phyloP scores from a whole-genome alignment of 345 rosid species.

The Dimocarpus longan region DNA sequence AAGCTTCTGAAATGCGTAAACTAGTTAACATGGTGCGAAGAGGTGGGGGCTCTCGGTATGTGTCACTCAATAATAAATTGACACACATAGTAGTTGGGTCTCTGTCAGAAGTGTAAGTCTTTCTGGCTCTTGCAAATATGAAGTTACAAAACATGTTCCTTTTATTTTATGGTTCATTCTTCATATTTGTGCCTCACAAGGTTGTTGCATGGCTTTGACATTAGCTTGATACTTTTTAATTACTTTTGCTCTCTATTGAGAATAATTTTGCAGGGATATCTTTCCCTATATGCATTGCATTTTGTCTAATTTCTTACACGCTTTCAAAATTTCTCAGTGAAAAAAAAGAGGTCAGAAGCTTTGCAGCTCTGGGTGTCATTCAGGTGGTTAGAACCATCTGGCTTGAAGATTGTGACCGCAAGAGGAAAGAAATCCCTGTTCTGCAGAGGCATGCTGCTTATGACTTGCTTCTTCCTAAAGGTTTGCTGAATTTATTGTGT shows the following conservation, averaged over 20 bases:
- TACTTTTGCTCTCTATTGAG: background rate
- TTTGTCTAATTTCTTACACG: conserved; percentile 20
- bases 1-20: conserved; percentile 78
- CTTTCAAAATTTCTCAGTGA: conserved; percentile 50
- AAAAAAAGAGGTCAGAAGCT: conserved; percentile 72
- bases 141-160: conserved; percentile 13
- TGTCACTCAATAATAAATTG: conserved; percentile 61
- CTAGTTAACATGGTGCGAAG: conserved; percentile 69
- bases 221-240: conserved; percentile 5
- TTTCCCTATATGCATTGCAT: conserved; percentile 2
- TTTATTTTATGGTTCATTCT: conserved; percentile 12
- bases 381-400: conserved; percentile 74
- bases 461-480: conserved; percentile 81
- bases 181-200: background rate
- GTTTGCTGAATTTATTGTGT: conserved; percentile 44
- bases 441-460: conserved; percentile 61
- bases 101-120: conserved; percentile 86
- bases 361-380: conserved; percentile 86
- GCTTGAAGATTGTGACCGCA: conserved; percentile 90
- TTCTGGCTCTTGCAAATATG: conserved; percentile 8
- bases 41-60: conserved; percentile 90
- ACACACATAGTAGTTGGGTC: conserved; percentile 87
- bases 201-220: conserved; percentile 1
- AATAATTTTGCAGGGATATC: conserved; percentile 11
- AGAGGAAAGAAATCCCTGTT: conserved; percentile 77